phyloP scores from a whole-genome alignment of 208 protist genomes.

The Lotmaria passim region DNA sequence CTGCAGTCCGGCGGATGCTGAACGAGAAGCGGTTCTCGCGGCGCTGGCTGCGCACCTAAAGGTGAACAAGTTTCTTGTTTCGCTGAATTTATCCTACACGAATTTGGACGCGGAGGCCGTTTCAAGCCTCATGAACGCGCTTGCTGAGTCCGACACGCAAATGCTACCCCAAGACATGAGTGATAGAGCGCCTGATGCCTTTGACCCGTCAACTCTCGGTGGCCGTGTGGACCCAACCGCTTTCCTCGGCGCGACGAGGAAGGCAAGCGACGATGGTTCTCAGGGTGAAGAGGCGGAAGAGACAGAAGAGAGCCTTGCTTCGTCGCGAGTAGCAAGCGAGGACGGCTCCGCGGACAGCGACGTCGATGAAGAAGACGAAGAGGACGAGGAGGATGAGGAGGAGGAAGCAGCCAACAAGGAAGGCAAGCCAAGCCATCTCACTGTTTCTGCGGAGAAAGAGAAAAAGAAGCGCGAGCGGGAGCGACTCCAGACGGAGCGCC shows the following conservation, averaged over 20 bases:
- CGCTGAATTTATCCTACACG: constrained; percentile 65
- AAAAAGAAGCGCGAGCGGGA: neutral
- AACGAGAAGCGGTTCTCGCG: constrained; percentile 34
- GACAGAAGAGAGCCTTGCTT: neutral
- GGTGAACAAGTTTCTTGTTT: constrained; percentile 77
- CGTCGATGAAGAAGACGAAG: constrained; percentile 19
- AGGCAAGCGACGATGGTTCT: constrained; percentile 19
- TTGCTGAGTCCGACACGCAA: constrained; percentile 63
- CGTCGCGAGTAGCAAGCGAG: constrained; percentile 21
- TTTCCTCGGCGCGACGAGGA: constrained; percentile 25
- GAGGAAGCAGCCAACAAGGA: constrained; percentile 16
- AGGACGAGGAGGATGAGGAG: constrained; percentile 40
- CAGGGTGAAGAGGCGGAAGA: constrained; percentile 36
- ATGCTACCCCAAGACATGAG: constrained; percentile 55
- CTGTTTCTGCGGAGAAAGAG: constrained; percentile 1
- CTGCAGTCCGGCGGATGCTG: constrained; percentile 26
- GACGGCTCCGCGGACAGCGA: constrained; percentile 14
- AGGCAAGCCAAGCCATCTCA: constrained; percentile 9
- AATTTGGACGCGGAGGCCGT: constrained; percentile 44
- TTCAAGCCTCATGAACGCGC: constrained; percentile 42
- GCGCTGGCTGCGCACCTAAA: constrained; percentile 58
- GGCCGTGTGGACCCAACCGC: neutral
- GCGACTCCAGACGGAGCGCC: neutral
- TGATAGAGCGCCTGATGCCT: constrained; percentile 7
- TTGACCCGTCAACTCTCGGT: neutral